Conservation (phyloP, 192 early-diverging fungal genomes). For the Entomortierella chlamydospora region DNA sequence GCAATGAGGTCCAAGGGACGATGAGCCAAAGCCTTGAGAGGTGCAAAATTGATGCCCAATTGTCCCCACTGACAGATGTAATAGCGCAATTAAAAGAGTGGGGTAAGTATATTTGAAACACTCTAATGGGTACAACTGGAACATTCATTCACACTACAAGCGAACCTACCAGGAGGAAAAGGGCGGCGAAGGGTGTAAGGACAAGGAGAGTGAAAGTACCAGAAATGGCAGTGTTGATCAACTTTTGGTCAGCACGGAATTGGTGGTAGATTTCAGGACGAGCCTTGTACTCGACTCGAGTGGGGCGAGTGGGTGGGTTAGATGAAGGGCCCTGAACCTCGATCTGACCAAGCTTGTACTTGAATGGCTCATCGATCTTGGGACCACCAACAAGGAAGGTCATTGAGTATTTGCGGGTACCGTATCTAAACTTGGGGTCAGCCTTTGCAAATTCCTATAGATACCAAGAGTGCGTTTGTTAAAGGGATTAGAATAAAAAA, state of each 20-base stretch:
- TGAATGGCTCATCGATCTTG: slow-evolving; percentile 36
- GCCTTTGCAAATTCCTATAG: slow-evolving; percentile 27
- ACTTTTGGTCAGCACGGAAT: slow-evolving; percentile 60
- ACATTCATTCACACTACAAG: background rate
- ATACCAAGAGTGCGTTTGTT: background rate
- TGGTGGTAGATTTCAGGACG: slow-evolving; percentile 64
- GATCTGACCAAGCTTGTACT: slow-evolving; percentile 41
- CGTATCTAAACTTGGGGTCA: slow-evolving; percentile 29
- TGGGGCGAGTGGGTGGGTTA: slow-evolving; percentile 34
- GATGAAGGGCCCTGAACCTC: slow-evolving; percentile 31
- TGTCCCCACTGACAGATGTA: slow-evolving; percentile 54
- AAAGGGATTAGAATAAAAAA: too few species aligned
- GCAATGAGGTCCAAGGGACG: slow-evolving; percentile 39
- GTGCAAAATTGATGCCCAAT: slow-evolving; percentile 58
- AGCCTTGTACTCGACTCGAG: slow-evolving; percentile 30
- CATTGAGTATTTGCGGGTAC: slow-evolving; percentile 42
- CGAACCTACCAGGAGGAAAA: slow-evolving; percentile 56
- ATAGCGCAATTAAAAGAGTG: background rate
- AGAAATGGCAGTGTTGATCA: slow-evolving; percentile 59
- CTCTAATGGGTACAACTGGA: background rate
- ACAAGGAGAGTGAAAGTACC: slow-evolving; percentile 51
- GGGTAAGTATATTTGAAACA: too few species aligned
- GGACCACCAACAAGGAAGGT: slow-evolving; percentile 45
- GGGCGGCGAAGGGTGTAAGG: slow-evolving; percentile 57
- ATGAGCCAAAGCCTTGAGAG: slow-evolving; percentile 24